Evolutionary conservation across 352 stramenopile species (phyloP), one percentile per base, ranked within the genome.

Genomic region (Blastocystis sp.): DNA sequence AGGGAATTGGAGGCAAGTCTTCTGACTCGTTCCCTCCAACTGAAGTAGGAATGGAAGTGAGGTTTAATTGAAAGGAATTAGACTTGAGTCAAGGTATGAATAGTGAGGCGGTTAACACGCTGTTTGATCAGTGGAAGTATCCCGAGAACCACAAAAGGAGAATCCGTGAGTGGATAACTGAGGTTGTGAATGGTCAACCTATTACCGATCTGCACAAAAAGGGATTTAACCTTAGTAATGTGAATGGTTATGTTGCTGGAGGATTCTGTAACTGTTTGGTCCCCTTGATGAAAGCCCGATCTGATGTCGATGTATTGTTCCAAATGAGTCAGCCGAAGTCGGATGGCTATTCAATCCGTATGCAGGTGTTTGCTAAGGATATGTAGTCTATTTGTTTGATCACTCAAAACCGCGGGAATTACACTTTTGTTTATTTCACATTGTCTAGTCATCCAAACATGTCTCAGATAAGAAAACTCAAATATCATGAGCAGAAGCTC

Each of bases 401-500:
- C 32, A 69, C 32, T 24, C 32, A 35, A 24, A 69, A 24, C 52
- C 32, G 16, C 19, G 58, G 42, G 32, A 43, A n/a, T n/a, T 21
- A 57, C 54, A 19, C 9, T 12, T 0, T 43, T n/a, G 7, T 74
- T 42, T 74, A 54, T 37, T 74, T 43, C 63, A 46, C 63, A 24
- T n/a, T n/a, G n/a, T n/a, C 27, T 54, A 0, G 19, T 51, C 63
- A 32, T n/a, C 0, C 14, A 14, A 74, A 24, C 69, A 80, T 80
- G 69, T 80, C 69, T 4, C 69, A 80, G 39, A 96, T 97, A 90
- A 91, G 94, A 61, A 92, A 96, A 88, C 90, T 98, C 37, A 97
- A 97, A 88, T 93, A 95, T 88, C 95, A 98, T 90, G 95, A 98
- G 89, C 93, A 99, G 91, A 99, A 99, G 91, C 93, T 99, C 42